These are phyloP conservation scores for Letharia lupina DNA, from an alignment of 495 filamentous ascomycete genomes.

Conservation along the genomic window DNA sequence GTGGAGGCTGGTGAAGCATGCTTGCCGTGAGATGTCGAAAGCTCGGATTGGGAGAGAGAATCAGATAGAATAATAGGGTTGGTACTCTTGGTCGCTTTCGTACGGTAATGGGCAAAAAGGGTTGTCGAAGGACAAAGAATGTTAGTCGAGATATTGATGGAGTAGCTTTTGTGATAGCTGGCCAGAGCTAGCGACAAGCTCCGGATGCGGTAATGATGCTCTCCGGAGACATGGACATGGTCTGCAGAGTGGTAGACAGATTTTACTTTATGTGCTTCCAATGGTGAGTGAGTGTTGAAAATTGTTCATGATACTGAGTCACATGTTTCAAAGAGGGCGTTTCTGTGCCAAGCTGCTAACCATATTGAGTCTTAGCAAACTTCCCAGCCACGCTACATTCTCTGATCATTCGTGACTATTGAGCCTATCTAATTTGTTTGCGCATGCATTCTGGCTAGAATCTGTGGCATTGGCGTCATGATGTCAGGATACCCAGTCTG, in stretches of 20 bases:
- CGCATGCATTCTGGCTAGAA: neutral
- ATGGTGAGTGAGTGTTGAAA: neutral
- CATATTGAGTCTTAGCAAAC: neutral
- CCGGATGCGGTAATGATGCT: neutral
- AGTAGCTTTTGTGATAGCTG: neutral
- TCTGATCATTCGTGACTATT: neutral
- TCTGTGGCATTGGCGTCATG: neutral
- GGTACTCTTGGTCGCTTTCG: neutral
- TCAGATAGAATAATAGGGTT: neutral
- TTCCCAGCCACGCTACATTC: neutral
- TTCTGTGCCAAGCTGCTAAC: neutral
- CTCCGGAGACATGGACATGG: neutral
- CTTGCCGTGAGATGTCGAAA: neutral
- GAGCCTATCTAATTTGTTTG: neutral
- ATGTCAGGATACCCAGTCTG: neutral
- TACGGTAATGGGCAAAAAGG: neutral
- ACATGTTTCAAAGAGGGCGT: neutral
- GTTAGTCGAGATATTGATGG: neutral
- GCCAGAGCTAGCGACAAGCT: neutral
- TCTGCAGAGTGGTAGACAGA: neutral
- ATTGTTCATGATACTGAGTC: neutral
- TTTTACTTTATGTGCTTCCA: neutral
- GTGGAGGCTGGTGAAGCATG: constrained; percentile 12
- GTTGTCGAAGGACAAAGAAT: neutral
- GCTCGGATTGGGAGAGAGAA: neutral